Evolutionary conservation across 192 early-diverging fungal species (phyloP).

Genomic region (Entomortierella beljakovae): DNA sequence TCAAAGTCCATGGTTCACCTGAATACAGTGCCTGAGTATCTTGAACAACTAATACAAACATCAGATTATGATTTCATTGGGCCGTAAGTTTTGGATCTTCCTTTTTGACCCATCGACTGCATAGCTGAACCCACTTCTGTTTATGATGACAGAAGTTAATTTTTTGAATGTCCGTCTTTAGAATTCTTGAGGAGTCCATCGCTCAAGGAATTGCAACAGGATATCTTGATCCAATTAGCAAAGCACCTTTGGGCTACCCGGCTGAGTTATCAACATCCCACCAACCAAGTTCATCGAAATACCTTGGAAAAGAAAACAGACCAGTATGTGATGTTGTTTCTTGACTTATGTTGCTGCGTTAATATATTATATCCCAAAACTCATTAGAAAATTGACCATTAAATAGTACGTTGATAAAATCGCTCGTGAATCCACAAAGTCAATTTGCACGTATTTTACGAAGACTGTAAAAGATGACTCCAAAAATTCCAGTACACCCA

Average conservation of each 20-base stretch:
- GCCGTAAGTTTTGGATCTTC: slow-evolving; percentile 50
- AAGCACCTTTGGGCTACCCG: slow-evolving; percentile 52
- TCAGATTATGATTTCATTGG: slow-evolving; percentile 68
- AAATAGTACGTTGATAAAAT: neutral
- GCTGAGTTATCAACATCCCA: neutral
- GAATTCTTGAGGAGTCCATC: slow-evolving; percentile 59
- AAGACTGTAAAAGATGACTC: neutral
- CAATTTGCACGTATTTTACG: slow-evolving; percentile 16
- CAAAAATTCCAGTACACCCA: neutral
- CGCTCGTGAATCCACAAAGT: slow-evolving; percentile 2
- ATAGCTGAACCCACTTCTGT: too few relatives aligned
- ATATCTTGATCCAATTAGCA: slow-evolving; percentile 70
- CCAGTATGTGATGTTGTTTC: slow-evolving; percentile 6
- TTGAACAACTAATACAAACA: slow-evolving; percentile 54
- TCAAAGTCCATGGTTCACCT: slow-evolving; percentile 66
- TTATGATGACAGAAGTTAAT: too few relatives aligned
- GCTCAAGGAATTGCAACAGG: slow-evolving; percentile 71
- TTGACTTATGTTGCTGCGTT: neutral
- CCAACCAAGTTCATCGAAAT: neutral
- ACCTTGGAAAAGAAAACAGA: slow-evolving; percentile 32
- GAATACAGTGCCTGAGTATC: slow-evolving; percentile 57
- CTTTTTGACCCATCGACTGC: too few relatives aligned
- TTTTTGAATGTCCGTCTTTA: slow-evolving; percentile 21
- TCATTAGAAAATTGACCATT: neutral
- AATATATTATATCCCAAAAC: too few relatives aligned